Percentiles rank a stretch among this genome's conserved stretches.
Evolutionary conservation across 106 monocot species (phyloP).

Genomic region (Dendrobium huoshanense): DNA sequence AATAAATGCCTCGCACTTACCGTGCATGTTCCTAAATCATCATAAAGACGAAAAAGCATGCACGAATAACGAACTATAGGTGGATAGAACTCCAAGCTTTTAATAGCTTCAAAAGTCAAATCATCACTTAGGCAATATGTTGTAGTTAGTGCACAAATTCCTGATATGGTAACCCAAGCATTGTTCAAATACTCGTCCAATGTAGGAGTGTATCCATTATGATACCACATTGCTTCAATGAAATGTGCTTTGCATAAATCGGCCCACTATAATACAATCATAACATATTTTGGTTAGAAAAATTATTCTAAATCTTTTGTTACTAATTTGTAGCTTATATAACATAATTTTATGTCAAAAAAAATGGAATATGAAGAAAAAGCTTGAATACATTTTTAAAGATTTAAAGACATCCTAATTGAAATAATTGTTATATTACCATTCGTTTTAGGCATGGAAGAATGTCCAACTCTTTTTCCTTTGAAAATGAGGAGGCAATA

Average conservation of each 20-base stretch:
- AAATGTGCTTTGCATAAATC: constrained; percentile 18
- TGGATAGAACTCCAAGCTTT: background rate
- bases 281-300: background rate
- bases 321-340: no score
- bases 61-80: background rate
- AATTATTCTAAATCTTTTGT: background rate
- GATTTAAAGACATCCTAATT: background rate
- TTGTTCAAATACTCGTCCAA: constrained; percentile 26
- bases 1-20: background rate
- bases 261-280: constrained; percentile 10
- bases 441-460: constrained; percentile 1
- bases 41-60: constrained; percentile 12
- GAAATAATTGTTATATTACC: background rate
- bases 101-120: constrained; percentile 6
- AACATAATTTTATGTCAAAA: background rate
- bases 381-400: background rate
- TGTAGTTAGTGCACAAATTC: background rate
- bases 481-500: background rate
- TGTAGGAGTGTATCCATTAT: constrained; percentile 14
- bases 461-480: constrained; percentile 6
- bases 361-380: background rate
- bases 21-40: constrained; percentile 27
- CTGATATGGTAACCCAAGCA: constrained; percentile 13
- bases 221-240: constrained; percentile 23
- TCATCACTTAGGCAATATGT: background rate